Conservation (phyloP, 2,329 filamentous ascomycete species). For the Venturia nashicola region DNA sequence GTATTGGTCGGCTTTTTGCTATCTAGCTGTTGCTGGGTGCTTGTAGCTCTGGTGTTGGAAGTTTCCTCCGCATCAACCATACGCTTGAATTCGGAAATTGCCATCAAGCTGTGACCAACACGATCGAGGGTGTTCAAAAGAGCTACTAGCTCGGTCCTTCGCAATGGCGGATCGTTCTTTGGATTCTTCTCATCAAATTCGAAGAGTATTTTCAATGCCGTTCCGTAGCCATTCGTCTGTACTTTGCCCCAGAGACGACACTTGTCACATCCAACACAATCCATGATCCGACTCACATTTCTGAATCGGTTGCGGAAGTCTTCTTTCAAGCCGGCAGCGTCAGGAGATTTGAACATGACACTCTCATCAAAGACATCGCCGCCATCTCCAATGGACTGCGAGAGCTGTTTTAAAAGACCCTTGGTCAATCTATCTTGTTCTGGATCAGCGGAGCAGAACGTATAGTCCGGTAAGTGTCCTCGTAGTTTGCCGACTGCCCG, state of each 20-base stretch:
- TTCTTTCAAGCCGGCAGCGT: slow-evolving; percentile 67
- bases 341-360: slow-evolving; percentile 72
- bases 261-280: slow-evolving; percentile 97
- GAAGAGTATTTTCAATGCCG: slow-evolving; percentile 89
- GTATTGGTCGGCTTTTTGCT: slow-evolving; percentile 16
- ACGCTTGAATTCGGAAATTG: slow-evolving; percentile 58
- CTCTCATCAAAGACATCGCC: slow-evolving; percentile 84
- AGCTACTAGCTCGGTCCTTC: slow-evolving; percentile 85
- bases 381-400: slow-evolving; percentile 52
- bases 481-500: slow-evolving; percentile 85
- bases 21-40: neutral
- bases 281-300: slow-evolving; percentile 94
- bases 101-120: slow-evolving; percentile 67
- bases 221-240: slow-evolving; percentile 88
- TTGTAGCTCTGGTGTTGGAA: slow-evolving; percentile 10
- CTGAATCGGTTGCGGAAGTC: slow-evolving; percentile 96
- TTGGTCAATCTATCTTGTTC: slow-evolving; percentile 70
- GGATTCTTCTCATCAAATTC: slow-evolving; percentile 66
- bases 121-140: slow-evolving; percentile 89
- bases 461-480: slow-evolving; percentile 70
- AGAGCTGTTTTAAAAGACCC: slow-evolving; percentile 66
- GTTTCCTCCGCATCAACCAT: slow-evolving; percentile 31
- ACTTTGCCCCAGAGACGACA: slow-evolving; percentile 96
- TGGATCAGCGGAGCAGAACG: slow-evolving; percentile 80
- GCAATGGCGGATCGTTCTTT: slow-evolving; percentile 55